Evolutionary conservation across 441 rosid genomes (phyloP).

Genomic region (Gossypium aridum): DNA sequence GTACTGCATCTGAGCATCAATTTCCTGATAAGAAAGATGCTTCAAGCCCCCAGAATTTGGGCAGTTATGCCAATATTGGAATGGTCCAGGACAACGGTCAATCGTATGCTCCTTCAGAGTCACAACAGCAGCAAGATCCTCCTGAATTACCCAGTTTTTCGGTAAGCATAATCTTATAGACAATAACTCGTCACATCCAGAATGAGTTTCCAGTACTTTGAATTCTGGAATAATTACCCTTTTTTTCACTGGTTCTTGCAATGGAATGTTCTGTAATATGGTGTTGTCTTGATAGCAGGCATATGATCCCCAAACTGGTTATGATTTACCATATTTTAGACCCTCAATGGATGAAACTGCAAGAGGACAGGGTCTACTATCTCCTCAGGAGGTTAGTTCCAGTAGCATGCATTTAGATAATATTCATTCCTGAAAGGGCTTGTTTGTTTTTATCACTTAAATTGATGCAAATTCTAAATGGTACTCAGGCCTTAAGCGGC

Average conservation of each 20-base stretch:
- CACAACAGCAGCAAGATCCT: constrained; percentile 53
- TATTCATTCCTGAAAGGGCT: background rate
- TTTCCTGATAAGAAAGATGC: constrained; percentile 50
- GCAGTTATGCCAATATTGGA: constrained; percentile 46
- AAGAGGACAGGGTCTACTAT: constrained; percentile 57
- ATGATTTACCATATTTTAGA: constrained; percentile 70
- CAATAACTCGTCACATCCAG: background rate
- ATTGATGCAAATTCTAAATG: constrained; percentile 5
- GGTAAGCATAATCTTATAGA: constrained; percentile 31
- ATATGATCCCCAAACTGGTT: constrained; percentile 60
- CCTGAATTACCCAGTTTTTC: constrained; percentile 53
- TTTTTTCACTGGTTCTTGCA: background rate
- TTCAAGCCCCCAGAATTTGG: constrained; percentile 50
- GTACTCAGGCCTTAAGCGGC: constrained; percentile 34
- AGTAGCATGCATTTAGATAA: background rate
- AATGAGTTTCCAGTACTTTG: background rate
- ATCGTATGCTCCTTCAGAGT: constrained; percentile 47
- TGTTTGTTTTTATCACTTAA: background rate
- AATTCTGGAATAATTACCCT: background rate
- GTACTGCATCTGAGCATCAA: constrained; percentile 50
- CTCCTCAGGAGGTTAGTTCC: constrained; percentile 62
- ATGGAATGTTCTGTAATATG: constrained; percentile 7
- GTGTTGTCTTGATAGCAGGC: constrained; percentile 40
- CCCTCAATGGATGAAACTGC: constrained; percentile 60
- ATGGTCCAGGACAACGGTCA: constrained; percentile 45